These are phyloP conservation scores for Colletotrichum sp. DNA, from an alignment of 2,329 filamentous ascomycete genomes.

Conservation along the genomic window DNA sequence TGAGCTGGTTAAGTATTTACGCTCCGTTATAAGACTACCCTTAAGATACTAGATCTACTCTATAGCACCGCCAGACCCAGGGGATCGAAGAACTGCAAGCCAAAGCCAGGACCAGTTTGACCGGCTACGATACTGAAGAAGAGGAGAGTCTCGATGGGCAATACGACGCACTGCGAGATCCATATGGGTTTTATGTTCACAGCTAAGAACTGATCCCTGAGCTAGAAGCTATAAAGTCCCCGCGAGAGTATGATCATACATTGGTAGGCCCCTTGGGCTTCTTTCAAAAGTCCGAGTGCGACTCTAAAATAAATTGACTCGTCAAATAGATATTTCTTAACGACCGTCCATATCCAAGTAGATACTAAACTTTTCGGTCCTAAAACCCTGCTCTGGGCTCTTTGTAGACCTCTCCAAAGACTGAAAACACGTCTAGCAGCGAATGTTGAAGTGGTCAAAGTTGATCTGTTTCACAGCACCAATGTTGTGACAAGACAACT, in stretches of 20 bases:
- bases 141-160: neutral
- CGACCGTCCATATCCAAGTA: neutral
- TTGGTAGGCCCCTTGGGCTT: neutral
- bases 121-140: neutral
- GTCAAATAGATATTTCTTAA: neutral
- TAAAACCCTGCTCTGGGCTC: neutral
- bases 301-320: too few relatives aligned
- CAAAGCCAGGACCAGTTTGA: too few relatives aligned
- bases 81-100: too few relatives aligned
- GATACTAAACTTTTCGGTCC: neutral
- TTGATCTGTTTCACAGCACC: conserved; percentile 5
- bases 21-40: too few relatives aligned
- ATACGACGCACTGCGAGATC: neutral
- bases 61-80: too few relatives aligned
- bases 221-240: neutral
- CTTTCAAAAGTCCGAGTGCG: neutral
- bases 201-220: neutral
- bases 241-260: neutral
- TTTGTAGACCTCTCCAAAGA: neutral
- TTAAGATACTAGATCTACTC: too few relatives aligned
- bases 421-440: neutral
- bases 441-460: conserved; percentile 16
- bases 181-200: neutral
- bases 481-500: neutral
- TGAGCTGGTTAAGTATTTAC: too few relatives aligned